Evolutionary conservation across 2,329 filamentous ascomycete genomes (phyloP).

Genomic region (Neonectria punicea): DNA sequence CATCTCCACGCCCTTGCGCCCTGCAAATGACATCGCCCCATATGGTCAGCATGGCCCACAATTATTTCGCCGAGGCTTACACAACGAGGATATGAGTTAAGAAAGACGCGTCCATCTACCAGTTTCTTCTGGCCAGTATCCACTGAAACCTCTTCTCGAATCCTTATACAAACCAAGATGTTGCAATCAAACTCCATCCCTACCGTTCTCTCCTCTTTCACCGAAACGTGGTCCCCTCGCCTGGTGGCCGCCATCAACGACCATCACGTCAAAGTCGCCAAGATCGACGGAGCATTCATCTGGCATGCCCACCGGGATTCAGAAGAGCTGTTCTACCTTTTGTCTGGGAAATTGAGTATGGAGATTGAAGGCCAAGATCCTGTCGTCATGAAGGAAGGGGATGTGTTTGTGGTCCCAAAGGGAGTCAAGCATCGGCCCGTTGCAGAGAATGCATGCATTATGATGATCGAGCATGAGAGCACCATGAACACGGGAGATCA

Average conservation of each 20-base stretch:
- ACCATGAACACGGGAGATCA: constrained; percentile 47
- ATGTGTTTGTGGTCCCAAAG: constrained; percentile 50
- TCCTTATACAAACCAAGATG: constrained; percentile 18
- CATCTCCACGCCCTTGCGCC: constrained; percentile 18
- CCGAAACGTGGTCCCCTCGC: constrained; percentile 45
- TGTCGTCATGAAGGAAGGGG: constrained; percentile 44
- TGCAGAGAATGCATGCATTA: constrained; percentile 48
- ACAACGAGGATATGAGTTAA: not conserved
- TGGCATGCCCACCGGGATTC: constrained; percentile 54
- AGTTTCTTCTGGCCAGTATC: not conserved
- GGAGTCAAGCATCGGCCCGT: constrained; percentile 51
- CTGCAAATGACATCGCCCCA: constrained; percentile 15
- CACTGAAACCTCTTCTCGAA: not conserved
- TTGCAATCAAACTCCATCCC: constrained; percentile 39
- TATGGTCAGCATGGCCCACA: not conserved
- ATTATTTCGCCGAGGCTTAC: not conserved
- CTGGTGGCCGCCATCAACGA: constrained; percentile 49
- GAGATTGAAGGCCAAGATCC: constrained; percentile 46
- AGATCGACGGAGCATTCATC: constrained; percentile 52
- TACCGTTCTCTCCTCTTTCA: constrained; percentile 40
- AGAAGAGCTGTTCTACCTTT: constrained; percentile 54
- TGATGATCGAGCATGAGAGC: constrained; percentile 51
- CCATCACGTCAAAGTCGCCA: constrained; percentile 54
- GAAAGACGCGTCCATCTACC: not conserved
- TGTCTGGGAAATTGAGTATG: constrained; percentile 49